Base-by-base conservation (phyloP, 768 basidiomycete genomes). In the Fomitopsis serialis region DNA sequence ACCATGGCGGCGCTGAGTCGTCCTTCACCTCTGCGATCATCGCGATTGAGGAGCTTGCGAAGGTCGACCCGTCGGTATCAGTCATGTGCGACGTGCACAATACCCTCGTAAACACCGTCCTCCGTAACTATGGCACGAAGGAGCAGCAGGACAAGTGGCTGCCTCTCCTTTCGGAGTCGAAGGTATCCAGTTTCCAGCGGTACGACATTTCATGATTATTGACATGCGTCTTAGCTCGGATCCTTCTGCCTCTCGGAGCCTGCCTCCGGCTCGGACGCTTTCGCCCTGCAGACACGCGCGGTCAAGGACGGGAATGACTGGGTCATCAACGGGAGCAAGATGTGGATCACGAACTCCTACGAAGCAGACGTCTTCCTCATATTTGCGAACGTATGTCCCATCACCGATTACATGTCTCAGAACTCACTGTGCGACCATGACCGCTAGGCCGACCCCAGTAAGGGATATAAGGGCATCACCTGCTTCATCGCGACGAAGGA, bases 381-480 rank as follows among this genome's bases (percentile, higher is more conserved):
- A 46, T 98, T 99, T 57, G 97, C 97, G 48, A 99, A 92, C 57
- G 92, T 93, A 53, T 54, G 81, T 66, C n/a, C 32, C n/a, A n/a
- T 8, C 35, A 10, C 23, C 48, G 48, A 2, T 22, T 11, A 11
- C 15, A 13, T 9, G 9, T 37, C 29, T 32, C 29, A 32, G n/a
- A n/a, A n/a, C 11, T 11, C 29, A 32, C 11, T 32, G 29, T 32
- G 5, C 29, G 11, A 6, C 29, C 29, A 6, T 32, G 5, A 6
- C 6, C 11, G 6, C 29, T 11, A 89, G 87, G 65, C 84, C 19
- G 92, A 97, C 69, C 87, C 91, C 0, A 87, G 80, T 59, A 92
- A 93, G 66, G 95, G 97, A 0, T 98, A 99, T 81, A 99, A 98
- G 70, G 97, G 97, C 21, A 99, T 99, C 68, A 96, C 97, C 4